Evolutionary conservation across 2,329 filamentous ascomycete genomes (phyloP).

Genomic region (Aspergillus oerlinghausenensis): DNA sequence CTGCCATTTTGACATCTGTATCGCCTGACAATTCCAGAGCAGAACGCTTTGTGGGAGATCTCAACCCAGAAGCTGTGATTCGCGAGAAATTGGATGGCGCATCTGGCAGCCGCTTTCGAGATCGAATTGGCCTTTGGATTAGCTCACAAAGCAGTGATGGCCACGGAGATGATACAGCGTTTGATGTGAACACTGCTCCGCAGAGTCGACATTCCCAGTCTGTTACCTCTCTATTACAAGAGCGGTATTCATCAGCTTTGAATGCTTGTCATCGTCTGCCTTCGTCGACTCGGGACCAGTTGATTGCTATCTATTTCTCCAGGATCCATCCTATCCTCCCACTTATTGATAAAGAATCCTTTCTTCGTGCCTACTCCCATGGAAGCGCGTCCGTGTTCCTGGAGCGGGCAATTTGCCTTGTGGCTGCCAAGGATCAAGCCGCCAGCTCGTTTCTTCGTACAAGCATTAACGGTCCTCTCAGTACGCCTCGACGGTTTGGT

Average conservation of each 20-base stretch:
- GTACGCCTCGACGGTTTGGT: constrained; percentile 35
- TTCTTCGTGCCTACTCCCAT: constrained; percentile 20
- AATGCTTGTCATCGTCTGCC: constrained; percentile 30
- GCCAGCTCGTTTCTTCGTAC: constrained; percentile 32
- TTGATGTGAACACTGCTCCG: neutral
- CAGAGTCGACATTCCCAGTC: constrained; percentile 4
- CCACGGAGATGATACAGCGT: neutral
- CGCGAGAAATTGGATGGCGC: constrained; percentile 26
- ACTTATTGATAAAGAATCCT: constrained; percentile 28
- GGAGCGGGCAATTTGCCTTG: constrained; percentile 37
- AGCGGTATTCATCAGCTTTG: constrained; percentile 21
- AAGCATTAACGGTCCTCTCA: constrained; percentile 23
- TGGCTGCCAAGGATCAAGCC: constrained; percentile 34
- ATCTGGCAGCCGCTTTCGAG: constrained; percentile 20
- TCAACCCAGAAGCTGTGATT: constrained; percentile 39
- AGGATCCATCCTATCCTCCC: constrained; percentile 37
- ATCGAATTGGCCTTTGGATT: constrained; percentile 32
- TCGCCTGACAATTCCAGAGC: constrained; percentile 11
- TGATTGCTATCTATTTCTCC: constrained; percentile 33
- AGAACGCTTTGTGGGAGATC: constrained; percentile 37
- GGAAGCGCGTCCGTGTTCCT: constrained; percentile 31
- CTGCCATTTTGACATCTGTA: constrained; percentile 3
- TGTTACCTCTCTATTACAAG: constrained; percentile 18
- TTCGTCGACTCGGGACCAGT: constrained; percentile 25
- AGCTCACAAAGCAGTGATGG: constrained; percentile 12